Evolutionary conservation across 495 filamentous ascomycete genomes (phyloP), one percentile per base, ranked within the genome.

Genomic region (Xanthoparmelia taractica): DNA sequence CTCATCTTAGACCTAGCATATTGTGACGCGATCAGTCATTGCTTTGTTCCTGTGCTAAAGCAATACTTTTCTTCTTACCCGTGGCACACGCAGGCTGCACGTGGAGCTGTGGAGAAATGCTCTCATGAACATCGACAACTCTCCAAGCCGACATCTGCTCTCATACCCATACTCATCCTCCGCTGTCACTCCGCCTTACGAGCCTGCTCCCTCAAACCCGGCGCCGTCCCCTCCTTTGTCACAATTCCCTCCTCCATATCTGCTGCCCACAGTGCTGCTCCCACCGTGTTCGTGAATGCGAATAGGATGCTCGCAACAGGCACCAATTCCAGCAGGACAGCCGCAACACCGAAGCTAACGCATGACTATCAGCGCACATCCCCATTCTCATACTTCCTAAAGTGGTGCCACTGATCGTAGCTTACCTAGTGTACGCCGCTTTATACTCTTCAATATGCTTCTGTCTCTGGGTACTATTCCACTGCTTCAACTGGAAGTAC

Each of bases 401-500:
- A 12, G n/a, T 18, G 15, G 12, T 29, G 11, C 8, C 38, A 5
- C 31, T 58, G 33, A 78, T 73, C 6, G 17, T 64, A 80, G 85
- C 84, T 75, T 74, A 95, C 92, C 86, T 83, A 41, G 85, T 85
- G 74, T 96, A 92, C 31, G 85, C 83, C 1, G 79, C 85, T 57
- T 78, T 76, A 61, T 87, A 79, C 62, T 82, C 76, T 58, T 82
- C 66, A 34, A 96, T 75, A 78, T 85, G 93, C 60, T 85, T 77
- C 58, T 84, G 80, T 65, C 75, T 80, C 73, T 89, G 76, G 31
- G 72, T 72, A 18, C 76, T 71, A n/a, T 79, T 76, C 87, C 89
- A 93, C 6, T 84, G 84, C 75, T 95, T 96, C 54, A 98, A 77
- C 75, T 96, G 90, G 70, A 96, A 97, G 73, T 96, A 98, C 70